A percentile compares a stretch with the other conserved stretches of the same genome.
phyloP scores from a whole-genome alignment of 805 yeast species.

The Yarrowia sp. region DNA sequence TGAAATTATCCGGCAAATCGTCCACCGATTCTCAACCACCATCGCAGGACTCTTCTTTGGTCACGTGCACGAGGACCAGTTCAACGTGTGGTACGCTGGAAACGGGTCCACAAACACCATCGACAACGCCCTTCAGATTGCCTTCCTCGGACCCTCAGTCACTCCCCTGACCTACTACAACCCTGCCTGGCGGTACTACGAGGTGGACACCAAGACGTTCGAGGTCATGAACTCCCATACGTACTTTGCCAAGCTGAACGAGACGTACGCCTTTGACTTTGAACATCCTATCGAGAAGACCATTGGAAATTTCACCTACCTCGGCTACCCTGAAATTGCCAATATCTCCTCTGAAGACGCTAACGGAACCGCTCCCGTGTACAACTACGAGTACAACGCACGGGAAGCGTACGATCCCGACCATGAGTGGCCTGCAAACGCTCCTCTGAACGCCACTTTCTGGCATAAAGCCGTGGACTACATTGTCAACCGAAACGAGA shows the following conservation, averaged over 20 bases:
- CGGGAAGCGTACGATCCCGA: conserved; percentile 55
- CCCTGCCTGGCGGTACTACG: conserved; percentile 77
- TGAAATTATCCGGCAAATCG: conserved; percentile 60
- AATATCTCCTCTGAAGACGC: neutral
- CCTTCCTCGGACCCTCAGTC: conserved; percentile 71
- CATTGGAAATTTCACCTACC: conserved; percentile 6
- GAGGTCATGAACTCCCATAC: conserved; percentile 65
- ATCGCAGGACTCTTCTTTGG: conserved; percentile 75
- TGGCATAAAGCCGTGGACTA: conserved; percentile 56
- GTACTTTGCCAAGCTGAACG: conserved; percentile 64
- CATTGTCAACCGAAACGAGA: conserved; percentile 56
- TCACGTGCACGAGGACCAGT: conserved; percentile 74
- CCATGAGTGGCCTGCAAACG: conserved; percentile 61
- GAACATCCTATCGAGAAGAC: conserved; percentile 7
- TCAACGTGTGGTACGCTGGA: conserved; percentile 62
- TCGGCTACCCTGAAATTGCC: conserved; percentile 41
- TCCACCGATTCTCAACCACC: conserved; percentile 69
- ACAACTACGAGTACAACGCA: conserved; percentile 65
- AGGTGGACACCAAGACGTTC: conserved; percentile 67
- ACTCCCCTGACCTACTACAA: conserved; percentile 67
- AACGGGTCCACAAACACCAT: conserved; percentile 51
- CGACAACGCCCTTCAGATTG: conserved; percentile 58
- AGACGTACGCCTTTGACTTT: conserved; percentile 51
- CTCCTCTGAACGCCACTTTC: conserved; percentile 71
- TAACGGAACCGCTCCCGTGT: conserved; percentile 44